Percentiles rank a stretch among this genome's conserved stretches.
These are phyloP conservation scores for Paulownia fortunei DNA, from an alignment of 257 asterid species.

Conservation along the genomic window DNA sequence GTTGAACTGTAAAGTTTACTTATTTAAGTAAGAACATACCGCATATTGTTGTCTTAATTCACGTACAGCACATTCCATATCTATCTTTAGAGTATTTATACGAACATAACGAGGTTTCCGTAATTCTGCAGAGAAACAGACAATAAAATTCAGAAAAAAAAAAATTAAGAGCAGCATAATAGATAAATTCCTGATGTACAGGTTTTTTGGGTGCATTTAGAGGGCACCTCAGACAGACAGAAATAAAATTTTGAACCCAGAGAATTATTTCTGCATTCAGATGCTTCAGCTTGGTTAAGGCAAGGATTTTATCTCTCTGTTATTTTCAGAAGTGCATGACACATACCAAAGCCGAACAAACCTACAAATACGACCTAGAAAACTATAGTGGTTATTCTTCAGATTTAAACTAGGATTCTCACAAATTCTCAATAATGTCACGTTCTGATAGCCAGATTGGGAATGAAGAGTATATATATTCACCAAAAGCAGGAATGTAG, in stretches of 20 bases:
- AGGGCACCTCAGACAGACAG: background rate
- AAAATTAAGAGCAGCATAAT: constrained; percentile 3
- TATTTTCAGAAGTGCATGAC: background rate
- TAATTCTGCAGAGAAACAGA: constrained; percentile 53
- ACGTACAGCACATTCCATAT: constrained; percentile 56
- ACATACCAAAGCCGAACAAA: background rate
- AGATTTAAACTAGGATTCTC: background rate
- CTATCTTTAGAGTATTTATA: constrained; percentile 83
- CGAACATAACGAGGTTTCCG: constrained; percentile 90
- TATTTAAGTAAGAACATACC: constrained; percentile 47
- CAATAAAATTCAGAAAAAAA: background rate
- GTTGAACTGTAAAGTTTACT: background rate
- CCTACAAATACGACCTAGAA: background rate
- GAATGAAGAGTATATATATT: background rate
- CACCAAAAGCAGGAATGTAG: constrained; percentile 13
- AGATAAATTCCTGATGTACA: background rate
- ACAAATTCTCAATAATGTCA: background rate
- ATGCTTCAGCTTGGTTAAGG: background rate
- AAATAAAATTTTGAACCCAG: background rate
- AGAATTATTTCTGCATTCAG: background rate
- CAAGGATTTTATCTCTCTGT: background rate
- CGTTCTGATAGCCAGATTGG: background rate
- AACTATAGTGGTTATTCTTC: background rate
- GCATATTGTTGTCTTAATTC: constrained; percentile 60
- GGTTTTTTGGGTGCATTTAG: constrained; percentile 8